Base-by-base conservation (phyloP, 148 eudicot genomes). In the Nepenthes mirabilis region DNA sequence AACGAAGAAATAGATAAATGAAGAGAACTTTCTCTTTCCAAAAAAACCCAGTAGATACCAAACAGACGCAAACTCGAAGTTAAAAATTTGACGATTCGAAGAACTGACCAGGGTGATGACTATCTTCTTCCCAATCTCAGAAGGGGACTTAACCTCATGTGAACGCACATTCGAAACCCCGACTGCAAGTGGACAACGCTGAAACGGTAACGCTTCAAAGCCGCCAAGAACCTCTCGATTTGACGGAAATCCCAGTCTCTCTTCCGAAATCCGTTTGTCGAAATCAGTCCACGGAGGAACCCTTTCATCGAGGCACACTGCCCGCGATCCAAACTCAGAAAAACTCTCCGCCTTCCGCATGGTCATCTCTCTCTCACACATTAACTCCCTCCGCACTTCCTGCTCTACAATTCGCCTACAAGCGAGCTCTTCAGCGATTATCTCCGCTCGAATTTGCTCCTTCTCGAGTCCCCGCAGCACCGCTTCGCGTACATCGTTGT, bases 331-430 rank as follows among this genome's bases (percentile, higher is more conserved):
- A 1, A 37, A 34, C 5, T 40, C 36, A 1, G 37, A 3, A 2
- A 48, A 32, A 14, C 52, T 55, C 32, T 32, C 58, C 3, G 50
- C 34, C 45, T 62, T 59, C 5, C 69, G 62, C 66, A 68, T 2
- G 1, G 72, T 71, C 59, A 80, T 56, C 13, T 85, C 80, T 14
- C 85, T 74, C 73, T 86, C 97, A 55, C 67, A 6, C 74, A 70
- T 64, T 77, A 89, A 37, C 69, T 86, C 97, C 56, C 82, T 74
- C 63, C 88, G 71, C 36, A 86, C 85, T 35, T 88, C 91, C 6
- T 68, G 84, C 47, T 88, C 89, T 8, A 85, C 36, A 36, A 72
- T 2, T 47, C 84, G 75, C 70, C 79, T 65, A 49, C 82, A 57
- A 3, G 56, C 70, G 0, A 71, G 63, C 74, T 89, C 93, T 2